phyloP scores from a whole-genome alignment of 306 rosid genomes.

The Lagenaria siceraria region DNA sequence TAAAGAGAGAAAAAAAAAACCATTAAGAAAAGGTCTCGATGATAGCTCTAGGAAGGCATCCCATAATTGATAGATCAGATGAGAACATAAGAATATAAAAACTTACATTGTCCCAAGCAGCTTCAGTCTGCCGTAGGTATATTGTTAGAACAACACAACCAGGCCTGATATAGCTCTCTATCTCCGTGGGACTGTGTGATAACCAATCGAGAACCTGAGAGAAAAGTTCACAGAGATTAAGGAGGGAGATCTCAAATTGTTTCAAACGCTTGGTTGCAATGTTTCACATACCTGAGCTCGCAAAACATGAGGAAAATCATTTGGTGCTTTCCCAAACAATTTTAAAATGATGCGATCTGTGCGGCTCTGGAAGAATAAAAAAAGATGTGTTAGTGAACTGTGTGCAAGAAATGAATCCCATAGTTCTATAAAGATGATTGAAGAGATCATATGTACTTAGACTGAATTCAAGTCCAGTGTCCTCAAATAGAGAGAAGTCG shows the following conservation, averaged over 20 bases:
- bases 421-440: background rate
- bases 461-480: background rate
- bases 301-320: conserved; percentile 56
- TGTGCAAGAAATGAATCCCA: background rate
- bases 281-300: conserved; percentile 53
- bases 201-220: conserved; percentile 59
- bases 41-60: background rate
- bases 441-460: background rate
- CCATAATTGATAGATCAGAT: background rate
- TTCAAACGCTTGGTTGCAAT: conserved; percentile 4
- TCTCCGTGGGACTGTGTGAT: conserved; percentile 65
- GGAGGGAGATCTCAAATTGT: conserved; percentile 12
- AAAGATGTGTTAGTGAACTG: background rate
- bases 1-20: background rate
- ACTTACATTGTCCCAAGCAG: conserved; percentile 71
- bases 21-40: background rate
- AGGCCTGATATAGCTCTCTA: conserved; percentile 81
- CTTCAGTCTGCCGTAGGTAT: conserved; percentile 44
- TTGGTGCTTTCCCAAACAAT: conserved; percentile 86
- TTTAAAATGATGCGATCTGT: conserved; percentile 89
- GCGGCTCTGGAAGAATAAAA: conserved; percentile 47
- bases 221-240: conserved; percentile 5
- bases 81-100: background rate
- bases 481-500: background rate
- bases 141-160: conserved; percentile 69